phyloP scores from a whole-genome alignment of 2,329 filamentous ascomycete genomes.

The Neonectria coccinea region DNA sequence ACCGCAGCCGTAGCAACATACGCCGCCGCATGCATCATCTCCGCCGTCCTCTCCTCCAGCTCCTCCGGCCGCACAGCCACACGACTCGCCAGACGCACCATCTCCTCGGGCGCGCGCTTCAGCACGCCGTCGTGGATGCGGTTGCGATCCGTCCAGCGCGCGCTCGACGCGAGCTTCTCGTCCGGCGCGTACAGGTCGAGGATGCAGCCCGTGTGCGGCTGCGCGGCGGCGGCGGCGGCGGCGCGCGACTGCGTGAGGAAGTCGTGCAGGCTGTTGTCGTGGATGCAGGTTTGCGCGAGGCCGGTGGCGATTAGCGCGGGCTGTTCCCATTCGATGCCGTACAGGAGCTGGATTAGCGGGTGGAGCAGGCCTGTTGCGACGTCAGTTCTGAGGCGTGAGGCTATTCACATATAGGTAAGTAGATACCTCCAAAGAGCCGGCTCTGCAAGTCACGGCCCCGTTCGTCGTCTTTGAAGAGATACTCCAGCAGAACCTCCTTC shows the following conservation, averaged over 20 bases:
- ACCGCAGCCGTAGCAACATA: conserved; percentile 66
- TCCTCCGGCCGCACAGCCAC: conserved; percentile 68
- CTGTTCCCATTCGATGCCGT: conserved; percentile 84
- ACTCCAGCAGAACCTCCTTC: conserved; percentile 71
- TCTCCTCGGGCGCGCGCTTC: conserved; percentile 70
- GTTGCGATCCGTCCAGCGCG: conserved; percentile 64
- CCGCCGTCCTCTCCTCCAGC: conserved; percentile 64
- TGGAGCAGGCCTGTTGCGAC: conserved; percentile 57
- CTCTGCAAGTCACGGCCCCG: conserved; percentile 75
- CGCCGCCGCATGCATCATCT: conserved; percentile 76
- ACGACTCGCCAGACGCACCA: conserved; percentile 69
- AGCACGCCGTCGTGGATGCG: conserved; percentile 79
- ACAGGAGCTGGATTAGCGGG: conserved; percentile 86
- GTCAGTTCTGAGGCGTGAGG: conserved; percentile 17
- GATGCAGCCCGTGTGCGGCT: conserved; percentile 43
- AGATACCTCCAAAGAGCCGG: conserved; percentile 71
- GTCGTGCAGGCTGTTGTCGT: conserved; percentile 65
- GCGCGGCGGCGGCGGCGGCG: conserved; percentile 28
- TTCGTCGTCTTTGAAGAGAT: conserved; percentile 75
- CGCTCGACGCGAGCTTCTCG: conserved; percentile 66
- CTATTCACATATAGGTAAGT: conserved; percentile 35
- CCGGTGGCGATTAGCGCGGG: conserved; percentile 84
- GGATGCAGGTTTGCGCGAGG: conserved; percentile 81
- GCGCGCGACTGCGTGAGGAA: conserved; percentile 68
- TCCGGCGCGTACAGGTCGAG: conserved; percentile 68